These are phyloP conservation scores for Vigna reflexopilosa DNA, from an alignment of 306 rosid species.

Conservation along the genomic window DNA sequence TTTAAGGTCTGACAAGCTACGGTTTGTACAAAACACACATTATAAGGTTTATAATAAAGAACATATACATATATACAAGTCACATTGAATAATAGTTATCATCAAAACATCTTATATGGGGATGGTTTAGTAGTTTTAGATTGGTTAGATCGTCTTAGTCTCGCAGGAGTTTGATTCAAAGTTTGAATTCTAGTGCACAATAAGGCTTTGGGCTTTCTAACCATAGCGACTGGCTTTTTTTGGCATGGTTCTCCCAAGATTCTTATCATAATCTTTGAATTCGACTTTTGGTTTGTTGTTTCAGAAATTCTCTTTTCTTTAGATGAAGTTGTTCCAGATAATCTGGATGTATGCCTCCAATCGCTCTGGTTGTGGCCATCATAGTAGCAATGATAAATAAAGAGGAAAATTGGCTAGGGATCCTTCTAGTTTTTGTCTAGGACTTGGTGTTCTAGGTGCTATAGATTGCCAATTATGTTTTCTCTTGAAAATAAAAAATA, in stretches of 20 bases:
- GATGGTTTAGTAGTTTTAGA: too few species aligned
- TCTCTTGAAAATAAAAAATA: slow-evolving; percentile 34
- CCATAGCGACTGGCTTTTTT: neutral
- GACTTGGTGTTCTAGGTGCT: neutral
- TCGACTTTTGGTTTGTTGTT: slow-evolving; percentile 18
- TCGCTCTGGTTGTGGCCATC: slow-evolving; percentile 1
- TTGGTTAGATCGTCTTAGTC: too few species aligned
- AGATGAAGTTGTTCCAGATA: neutral
- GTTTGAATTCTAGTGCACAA: neutral
- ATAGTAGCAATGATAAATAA: neutral
- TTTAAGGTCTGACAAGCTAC: too few species aligned
- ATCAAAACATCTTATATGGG: too few species aligned
- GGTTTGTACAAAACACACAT: too few species aligned
- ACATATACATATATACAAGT: too few species aligned
- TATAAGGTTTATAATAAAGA: too few species aligned
- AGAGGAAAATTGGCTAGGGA: slow-evolving; percentile 26
- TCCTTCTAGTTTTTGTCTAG: slow-evolving; percentile 10
- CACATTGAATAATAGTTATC: too few species aligned
- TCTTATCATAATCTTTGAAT: neutral
- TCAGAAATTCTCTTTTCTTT: neutral
- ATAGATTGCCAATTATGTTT: slow-evolving; percentile 5
- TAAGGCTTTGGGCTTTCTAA: neutral
- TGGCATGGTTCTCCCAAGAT: neutral
- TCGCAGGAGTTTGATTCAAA: neutral
- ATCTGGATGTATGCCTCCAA: slow-evolving; percentile 1